A percentile compares a stretch with the other conserved stretches of the same genome.
phyloP scores from a whole-genome alignment of 345 rosid genomes.

The Lepidium sativum region DNA sequence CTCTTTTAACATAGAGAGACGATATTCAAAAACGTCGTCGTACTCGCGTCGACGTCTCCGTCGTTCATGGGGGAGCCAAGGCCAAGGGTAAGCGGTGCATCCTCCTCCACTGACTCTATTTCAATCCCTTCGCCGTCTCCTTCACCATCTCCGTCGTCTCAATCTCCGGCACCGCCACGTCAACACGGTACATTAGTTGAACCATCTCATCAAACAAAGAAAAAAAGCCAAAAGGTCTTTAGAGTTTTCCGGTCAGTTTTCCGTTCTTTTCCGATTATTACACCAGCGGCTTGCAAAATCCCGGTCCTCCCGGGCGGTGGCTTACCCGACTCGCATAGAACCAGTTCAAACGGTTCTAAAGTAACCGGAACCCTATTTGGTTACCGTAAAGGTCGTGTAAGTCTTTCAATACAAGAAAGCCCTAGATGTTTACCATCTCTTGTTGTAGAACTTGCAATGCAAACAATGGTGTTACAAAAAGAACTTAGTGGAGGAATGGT shows the following conservation, averaged over 20 bases:
- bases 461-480: conserved; percentile 48
- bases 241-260: conserved; percentile 71
- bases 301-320: conserved; percentile 37
- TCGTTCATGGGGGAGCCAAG: conserved; percentile 55
- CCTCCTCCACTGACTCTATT: conserved; percentile 19
- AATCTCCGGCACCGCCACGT: conserved; percentile 29
- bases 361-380: conserved; percentile 71
- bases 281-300: conserved; percentile 56
- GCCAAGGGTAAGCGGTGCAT: conserved; percentile 23
- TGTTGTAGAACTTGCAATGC: conserved; percentile 57
- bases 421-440: conserved; percentile 53
- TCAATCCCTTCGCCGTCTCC: conserved; percentile 22
- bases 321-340: conserved; percentile 34
- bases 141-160: background rate
- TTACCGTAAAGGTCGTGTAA: conserved; percentile 62
- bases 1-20: background rate
- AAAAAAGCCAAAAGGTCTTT: conserved; percentile 41
- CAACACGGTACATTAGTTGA: conserved; percentile 48
- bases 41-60: conserved; percentile 7
- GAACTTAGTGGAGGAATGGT: conserved; percentile 66
- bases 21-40: conserved; percentile 1
- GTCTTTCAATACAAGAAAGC: conserved; percentile 62
- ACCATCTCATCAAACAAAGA: conserved; percentile 48
- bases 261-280: conserved; percentile 62
- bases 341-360: conserved; percentile 20